Base-by-base conservation (phyloP, 2,329 filamentous ascomycete genomes). In the Phialophora expanda region DNA sequence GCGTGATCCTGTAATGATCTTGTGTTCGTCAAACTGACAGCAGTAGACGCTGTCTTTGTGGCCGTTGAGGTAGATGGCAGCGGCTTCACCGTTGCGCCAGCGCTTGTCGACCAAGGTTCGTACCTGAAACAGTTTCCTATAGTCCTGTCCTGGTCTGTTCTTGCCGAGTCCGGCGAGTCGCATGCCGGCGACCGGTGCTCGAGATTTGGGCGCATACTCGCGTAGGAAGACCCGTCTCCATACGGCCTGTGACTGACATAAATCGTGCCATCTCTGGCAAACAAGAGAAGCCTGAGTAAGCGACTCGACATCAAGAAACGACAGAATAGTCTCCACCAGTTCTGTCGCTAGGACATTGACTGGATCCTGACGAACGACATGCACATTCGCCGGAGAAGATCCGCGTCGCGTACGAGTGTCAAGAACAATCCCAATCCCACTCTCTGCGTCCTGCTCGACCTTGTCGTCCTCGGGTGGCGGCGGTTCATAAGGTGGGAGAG, bases 31-130 rank as follows among this genome's bases (percentile, higher is more conserved):
- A 76, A 98, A 99, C 76, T 99, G 95, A 64, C 96, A 87, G 78
- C 95, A 99, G 80, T 99, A 99, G 64, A 99, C 96, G 71, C 93
- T 97, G 77, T 99, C 95, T 28, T 89, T 89, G 76, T 99, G 95
- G 1, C 95, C 95, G 73, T 95, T 92, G 24, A 99, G 85, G 77
- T 97, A 98, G 63, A 96, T 88, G 0, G 92, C 89, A 54, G 87
- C 89, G 8, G 93, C 91, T 70, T 89, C 88, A 63, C 91, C 90
- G 58, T 88, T 82, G 73, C 87, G 89, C 95, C 95, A 99, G 69
- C 91, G 87, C 70, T 84, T 82, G 72, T 92, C 89, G 67, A 99
- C 84, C 68, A 90, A 85, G 66, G 89, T 86, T 71, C 91, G 89
- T 53, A 91, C 89, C 72, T 87, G 84, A 77, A 93, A 97, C 76